A percentile compares a stretch with the other conserved stretches of the same genome.
phyloP scores from a whole-genome alignment of 805 yeast species.

The Yamadazyma akitaensis region DNA sequence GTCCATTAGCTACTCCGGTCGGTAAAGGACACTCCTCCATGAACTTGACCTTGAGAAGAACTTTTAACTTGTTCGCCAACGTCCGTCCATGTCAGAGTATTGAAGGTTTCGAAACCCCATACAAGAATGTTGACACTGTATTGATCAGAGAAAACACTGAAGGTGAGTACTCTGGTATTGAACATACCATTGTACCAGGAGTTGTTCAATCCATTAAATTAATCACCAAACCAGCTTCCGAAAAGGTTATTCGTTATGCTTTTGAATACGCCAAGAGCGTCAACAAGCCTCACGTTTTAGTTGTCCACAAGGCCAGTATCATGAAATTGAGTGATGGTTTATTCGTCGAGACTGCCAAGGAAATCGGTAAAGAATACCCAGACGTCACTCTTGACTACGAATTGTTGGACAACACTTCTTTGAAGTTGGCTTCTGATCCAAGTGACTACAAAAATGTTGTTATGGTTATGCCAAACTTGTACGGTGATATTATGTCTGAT shows the following conservation, averaged over 20 bases:
- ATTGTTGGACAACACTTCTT: conserved; percentile 92
- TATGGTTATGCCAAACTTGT: conserved; percentile 98
- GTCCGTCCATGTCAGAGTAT: conserved; percentile 95
- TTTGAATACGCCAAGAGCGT: conserved; percentile 92
- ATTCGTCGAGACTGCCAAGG: conserved; percentile 87
- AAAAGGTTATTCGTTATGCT: conserved; percentile 94
- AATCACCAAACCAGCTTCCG: conserved; percentile 94
- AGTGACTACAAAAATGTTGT: conserved; percentile 81
- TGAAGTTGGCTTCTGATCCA: conserved; percentile 88
- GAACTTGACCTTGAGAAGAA: conserved; percentile 95
- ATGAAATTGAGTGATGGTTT: conserved; percentile 98
- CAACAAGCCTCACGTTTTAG: conserved; percentile 83
- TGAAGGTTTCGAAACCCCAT: conserved; percentile 90
- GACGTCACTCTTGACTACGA: conserved; percentile 80
- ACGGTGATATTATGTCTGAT: conserved; percentile 99
- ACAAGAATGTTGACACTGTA: conserved; percentile 86
- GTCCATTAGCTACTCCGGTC: conserved; percentile 97
- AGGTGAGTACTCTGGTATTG: conserved; percentile 99
- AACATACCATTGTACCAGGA: conserved; percentile 97
- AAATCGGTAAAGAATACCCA: conserved; percentile 88
- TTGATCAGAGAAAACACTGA: conserved; percentile 98
- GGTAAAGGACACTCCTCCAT: conserved; percentile 98
- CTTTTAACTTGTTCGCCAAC: conserved; percentile 93
- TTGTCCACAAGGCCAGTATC: conserved; percentile 97
- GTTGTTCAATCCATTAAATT: conserved; percentile 97